phyloP scores from a whole-genome alignment of 2,329 filamentous ascomycete species.

The Pseudogymnoascus sp. region DNA sequence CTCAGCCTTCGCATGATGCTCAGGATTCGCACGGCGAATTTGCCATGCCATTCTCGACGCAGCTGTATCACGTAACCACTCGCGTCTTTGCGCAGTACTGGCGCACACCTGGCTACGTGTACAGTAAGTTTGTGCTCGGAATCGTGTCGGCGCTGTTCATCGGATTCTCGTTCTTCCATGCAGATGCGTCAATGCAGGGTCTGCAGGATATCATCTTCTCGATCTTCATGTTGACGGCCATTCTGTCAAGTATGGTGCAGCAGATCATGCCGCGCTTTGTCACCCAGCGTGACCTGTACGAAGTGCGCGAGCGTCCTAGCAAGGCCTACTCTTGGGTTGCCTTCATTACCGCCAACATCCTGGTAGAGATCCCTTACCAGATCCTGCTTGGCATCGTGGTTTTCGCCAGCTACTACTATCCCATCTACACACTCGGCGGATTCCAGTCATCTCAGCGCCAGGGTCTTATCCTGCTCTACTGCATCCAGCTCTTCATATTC shows the following conservation, averaged over 20 bases:
- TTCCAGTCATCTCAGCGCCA: constrained; percentile 23
- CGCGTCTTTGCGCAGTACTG: constrained; percentile 73
- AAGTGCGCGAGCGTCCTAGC: constrained; percentile 34
- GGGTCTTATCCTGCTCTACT: constrained; percentile 65
- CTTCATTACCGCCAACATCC: constrained; percentile 39
- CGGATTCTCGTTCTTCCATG: constrained; percentile 58
- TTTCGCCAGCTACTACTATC: constrained; percentile 76
- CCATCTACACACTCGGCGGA: constrained; percentile 57
- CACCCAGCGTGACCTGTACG: constrained; percentile 59
- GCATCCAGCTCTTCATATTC: constrained; percentile 70
- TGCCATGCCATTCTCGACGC: constrained; percentile 61
- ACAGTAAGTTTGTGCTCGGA: constrained; percentile 56
- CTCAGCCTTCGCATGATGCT: constrained; percentile 36
- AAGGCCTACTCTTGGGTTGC: constrained; percentile 30
- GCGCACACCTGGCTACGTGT: constrained; percentile 68
- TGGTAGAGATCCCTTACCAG: constrained; percentile 83
- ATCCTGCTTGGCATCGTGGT: constrained; percentile 64
- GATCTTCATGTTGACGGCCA: constrained; percentile 62
- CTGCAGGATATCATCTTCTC: constrained; percentile 64
- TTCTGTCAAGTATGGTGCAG: constrained; percentile 57
- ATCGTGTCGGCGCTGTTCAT: constrained; percentile 49
- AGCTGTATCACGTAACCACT: constrained; percentile 54
- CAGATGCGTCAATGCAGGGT: constrained; percentile 51
- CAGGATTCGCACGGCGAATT: constrained; percentile 58
- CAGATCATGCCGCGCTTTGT: constrained; percentile 66